A percentile compares a stretch with the other conserved stretches of the same genome.
These are phyloP conservation scores for Lactifluus echinatus DNA, from an alignment of 768 basidiomycete species.

Conservation along the genomic window DNA sequence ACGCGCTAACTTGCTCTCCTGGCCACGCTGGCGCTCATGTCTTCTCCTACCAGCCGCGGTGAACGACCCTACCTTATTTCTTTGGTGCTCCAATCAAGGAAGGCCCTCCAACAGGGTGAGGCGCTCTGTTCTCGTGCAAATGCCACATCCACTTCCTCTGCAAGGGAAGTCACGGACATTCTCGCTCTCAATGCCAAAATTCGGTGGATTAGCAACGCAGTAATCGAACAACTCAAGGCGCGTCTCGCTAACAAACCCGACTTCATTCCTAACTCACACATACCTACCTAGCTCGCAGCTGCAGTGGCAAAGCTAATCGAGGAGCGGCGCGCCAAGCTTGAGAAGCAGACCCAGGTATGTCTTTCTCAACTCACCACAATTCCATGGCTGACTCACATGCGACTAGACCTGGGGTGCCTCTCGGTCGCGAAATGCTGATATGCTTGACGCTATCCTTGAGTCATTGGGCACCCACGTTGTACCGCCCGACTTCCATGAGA, in stretches of 20 bases:
- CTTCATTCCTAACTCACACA: not conserved
- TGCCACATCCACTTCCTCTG: conserved; percentile 52
- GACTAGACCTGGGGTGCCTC: conserved; percentile 62
- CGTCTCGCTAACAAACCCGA: conserved; percentile 12
- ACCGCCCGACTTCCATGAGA: conserved; percentile 68
- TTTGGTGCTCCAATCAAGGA: conserved; percentile 74
- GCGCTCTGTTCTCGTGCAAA: conserved; percentile 65
- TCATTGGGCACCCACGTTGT: conserved; percentile 64
- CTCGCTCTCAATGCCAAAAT: conserved; percentile 75
- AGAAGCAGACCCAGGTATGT: conserved; percentile 51
- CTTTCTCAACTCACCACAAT: not conserved
- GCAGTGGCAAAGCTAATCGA: conserved; percentile 68
- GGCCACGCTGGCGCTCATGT: conserved; percentile 3
- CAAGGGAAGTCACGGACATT: conserved; percentile 59
- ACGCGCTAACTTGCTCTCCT: too few relatives aligned
- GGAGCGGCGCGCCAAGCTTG: conserved; percentile 53
- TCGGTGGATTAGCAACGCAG: conserved; percentile 65
- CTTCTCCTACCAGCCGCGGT: conserved; percentile 11
- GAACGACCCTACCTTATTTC: conserved; percentile 61
- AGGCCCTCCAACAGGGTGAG: conserved; percentile 71
- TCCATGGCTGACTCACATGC: not conserved
- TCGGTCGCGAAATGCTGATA: conserved; percentile 49
- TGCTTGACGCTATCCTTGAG: conserved; percentile 64
- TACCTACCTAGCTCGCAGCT: conserved; percentile 55
- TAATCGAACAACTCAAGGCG: conserved; percentile 71